Base-by-base conservation (phyloP, 495 filamentous ascomycete species). In the Podospora anserina region DNA sequence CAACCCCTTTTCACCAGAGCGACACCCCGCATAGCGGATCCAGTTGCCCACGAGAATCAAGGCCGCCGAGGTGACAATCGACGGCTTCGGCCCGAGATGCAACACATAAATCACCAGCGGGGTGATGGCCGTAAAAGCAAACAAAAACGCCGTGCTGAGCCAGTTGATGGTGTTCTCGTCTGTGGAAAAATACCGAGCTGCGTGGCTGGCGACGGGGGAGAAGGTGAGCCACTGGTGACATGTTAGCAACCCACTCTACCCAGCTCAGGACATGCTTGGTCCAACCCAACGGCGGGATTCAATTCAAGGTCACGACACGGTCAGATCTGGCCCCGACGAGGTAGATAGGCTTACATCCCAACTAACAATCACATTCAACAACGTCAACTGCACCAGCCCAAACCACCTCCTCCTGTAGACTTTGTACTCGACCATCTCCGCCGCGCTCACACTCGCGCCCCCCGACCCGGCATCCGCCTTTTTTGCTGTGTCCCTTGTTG, bases 391-490 rank as follows among this genome's bases (percentile, higher is more conserved):
- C 19, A 85, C 80, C 63, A 99, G 79, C 0, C 95, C 95, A 79
- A 96, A 93, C 87, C 92, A 99, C 44, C 95, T 83, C 68, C 92
- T 84, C 79, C 91, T 95, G 72, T 99, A 98, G 62, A 96, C 90
- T 73, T 86, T 88, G 77, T 92, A 97, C 26, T 68, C 68, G 20
- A 61, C 67, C 65, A 15, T 27, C 66, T 20, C 26, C 23, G 39
- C 63, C 60, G 19, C 19, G 23, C 19, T 72, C 62, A 54, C 66
- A 26, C 28, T 72, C 68, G 56, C 23, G 23, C 1, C 69, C 66
- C 60, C 66, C 66, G 63, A 32, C 39, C 57, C 62, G 65, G 20
- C 28, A 5, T 30, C 54, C 28, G 16, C 59, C 53, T 28, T 61
- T 20, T 19, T 18, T 26, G 58, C 54, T 57, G 54, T 57, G 23